Evolutionary conservation across 345 rosid genomes (phyloP).

Genomic region (Sonneratia alba): DNA sequence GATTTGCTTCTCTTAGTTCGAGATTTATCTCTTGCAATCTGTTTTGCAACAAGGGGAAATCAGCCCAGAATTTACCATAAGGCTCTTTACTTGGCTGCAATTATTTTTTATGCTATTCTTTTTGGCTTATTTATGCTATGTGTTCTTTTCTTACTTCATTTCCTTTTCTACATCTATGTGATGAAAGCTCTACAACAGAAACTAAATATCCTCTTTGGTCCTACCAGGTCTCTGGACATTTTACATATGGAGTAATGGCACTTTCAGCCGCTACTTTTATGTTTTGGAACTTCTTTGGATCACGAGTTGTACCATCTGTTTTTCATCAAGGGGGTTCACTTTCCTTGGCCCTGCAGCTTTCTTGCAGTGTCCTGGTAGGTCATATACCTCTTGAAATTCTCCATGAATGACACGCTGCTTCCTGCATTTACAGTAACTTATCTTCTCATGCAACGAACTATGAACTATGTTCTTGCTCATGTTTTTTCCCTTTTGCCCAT

Average conservation of each 20-base stretch:
- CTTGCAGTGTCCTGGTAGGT: constrained; percentile 95
- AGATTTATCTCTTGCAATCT: neutral
- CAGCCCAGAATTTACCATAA: neutral
- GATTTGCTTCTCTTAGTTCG: neutral
- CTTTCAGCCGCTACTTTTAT: constrained; percentile 85
- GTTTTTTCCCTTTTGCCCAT: neutral
- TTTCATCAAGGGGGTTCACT: constrained; percentile 58
- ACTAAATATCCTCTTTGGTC: neutral
- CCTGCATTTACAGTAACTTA: neutral
- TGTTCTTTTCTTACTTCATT: neutral
- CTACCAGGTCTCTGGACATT: constrained; percentile 77
- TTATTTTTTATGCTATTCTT: too few species aligned
- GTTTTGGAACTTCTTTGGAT: constrained; percentile 85
- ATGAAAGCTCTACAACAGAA: neutral
- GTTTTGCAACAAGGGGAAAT: neutral
- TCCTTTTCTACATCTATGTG: neutral
- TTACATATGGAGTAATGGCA: constrained; percentile 96
- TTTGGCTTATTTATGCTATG: neutral
- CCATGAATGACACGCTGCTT: neutral
- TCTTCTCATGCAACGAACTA: neutral
- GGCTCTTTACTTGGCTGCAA: neutral
- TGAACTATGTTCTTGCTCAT: neutral
- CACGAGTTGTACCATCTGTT: constrained; percentile 47
- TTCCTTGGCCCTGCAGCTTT: constrained; percentile 86
- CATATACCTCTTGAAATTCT: neutral